Conservation (phyloP, 2,329 filamentous ascomycete genomes). For the Botryosphaeria dothidea region DNA sequence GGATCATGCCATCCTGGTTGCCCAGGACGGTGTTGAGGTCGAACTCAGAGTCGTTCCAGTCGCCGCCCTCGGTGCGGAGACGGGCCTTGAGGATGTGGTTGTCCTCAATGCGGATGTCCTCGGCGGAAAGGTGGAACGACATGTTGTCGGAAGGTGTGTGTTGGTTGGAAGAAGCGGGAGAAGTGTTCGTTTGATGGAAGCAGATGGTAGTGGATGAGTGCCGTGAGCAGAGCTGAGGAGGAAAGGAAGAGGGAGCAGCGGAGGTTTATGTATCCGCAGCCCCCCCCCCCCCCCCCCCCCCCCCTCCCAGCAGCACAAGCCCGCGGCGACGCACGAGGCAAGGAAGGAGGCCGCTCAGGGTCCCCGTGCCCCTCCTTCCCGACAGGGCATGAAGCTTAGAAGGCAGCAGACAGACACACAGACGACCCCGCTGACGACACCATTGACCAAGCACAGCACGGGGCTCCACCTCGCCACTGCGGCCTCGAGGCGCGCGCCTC, state of each 20-base stretch:
- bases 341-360: background rate
- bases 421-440: slow-evolving; percentile 11
- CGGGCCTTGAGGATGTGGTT: slow-evolving; percentile 50
- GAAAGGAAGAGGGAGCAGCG: background rate
- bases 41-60: slow-evolving; percentile 47
- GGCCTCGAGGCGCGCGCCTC: background rate
- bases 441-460: background rate
- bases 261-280: background rate
- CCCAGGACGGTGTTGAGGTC: slow-evolving; percentile 55
- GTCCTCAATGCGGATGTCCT: slow-evolving; percentile 52
- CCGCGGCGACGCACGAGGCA: background rate
- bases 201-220: background rate
- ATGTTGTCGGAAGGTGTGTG: slow-evolving; percentile 29
- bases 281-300: no score
- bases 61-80: slow-evolving; percentile 45
- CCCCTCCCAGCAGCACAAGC: background rate
- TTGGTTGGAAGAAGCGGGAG: background rate
- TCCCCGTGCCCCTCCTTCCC: slow-evolving; percentile 10
- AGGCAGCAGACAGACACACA: background rate
- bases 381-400: background rate
- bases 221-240: background rate
- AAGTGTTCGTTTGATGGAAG: slow-evolving; percentile 13
- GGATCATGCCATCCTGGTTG: slow-evolving; percentile 48
- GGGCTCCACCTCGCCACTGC: slow-evolving; percentile 13
- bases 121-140: slow-evolving; percentile 54